Evolutionary conservation across 805 yeast species (phyloP), one percentile per base, ranked within the genome.

Genomic region (Wickerhamomyces strasburgensis): DNA sequence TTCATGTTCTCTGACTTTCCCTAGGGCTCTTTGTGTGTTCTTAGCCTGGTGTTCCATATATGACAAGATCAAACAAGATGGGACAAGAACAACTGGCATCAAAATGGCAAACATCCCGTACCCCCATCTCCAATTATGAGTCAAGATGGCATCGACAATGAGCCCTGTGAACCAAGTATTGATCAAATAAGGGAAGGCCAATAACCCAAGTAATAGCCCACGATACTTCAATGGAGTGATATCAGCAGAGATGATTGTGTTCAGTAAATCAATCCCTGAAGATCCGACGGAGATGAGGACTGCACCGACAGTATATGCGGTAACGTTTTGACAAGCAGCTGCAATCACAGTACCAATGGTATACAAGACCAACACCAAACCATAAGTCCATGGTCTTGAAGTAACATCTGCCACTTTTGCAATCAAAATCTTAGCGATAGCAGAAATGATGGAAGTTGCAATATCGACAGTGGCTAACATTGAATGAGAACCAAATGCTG

Each of bases 61-160:
- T 14, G 52, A 42, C 59, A 67, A 56, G 27, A 62, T 40, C 5
- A 39, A 28, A 14, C 63, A 50, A 16, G 61, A 60, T 19, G 70
- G 70, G 14, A 45, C 28, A n/a, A 58, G 35, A 14, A 61, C 64
- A 18, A 60, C 61, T 4, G 75, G 75, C 43, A 64, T 56, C 19
- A 72, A 61, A 29, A 72, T 61, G 16, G 70, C 64, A 58, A 72
- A 72, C 55, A 70, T 61, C 34, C 74, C 75, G 46, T 65, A 70
- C 19, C 75, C 78, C 72, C 73, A 67, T 52, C 75, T 62, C 80
- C 80, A 74, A 29, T 64, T 61, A 27, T 44, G 46, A 14, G 31
- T 29, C 13, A 58, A 48, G 16, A 70, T 51, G 23, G 58, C 54
- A 5, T 49, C 44, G 8, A 52, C 65, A 40, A 65, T 64, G 5